phyloP scores from a whole-genome alignment of 2,329 filamentous ascomycete species.

The Westerdykella ornata region DNA sequence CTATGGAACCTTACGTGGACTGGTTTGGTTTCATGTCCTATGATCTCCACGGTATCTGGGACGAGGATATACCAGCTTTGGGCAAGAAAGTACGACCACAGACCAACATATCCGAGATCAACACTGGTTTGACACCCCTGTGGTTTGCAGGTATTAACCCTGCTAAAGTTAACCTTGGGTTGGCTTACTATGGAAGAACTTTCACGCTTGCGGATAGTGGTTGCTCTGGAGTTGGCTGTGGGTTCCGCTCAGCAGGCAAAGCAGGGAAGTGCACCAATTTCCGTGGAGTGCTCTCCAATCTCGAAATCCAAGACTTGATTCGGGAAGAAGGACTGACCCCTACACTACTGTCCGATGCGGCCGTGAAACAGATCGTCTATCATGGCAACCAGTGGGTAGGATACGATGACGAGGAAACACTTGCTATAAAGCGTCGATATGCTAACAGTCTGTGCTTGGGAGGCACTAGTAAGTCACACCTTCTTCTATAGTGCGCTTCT shows the following conservation, averaged over 20 bases:
- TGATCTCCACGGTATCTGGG: conserved; percentile 39
- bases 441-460: conserved; percentile 23
- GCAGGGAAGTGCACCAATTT: conserved; percentile 18
- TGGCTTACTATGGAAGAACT: conserved; percentile 42
- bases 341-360: conserved; percentile 17
- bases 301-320: conserved; percentile 33
- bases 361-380: conserved; percentile 30
- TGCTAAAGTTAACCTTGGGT: conserved; percentile 39
- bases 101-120: conserved; percentile 45
- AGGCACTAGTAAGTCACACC: too few species aligned
- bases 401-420: conserved; percentile 36
- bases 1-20: conserved; percentile 35
- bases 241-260: conserved; percentile 6
- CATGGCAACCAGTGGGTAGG: conserved; percentile 34
- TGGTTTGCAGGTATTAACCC: conserved; percentile 43
- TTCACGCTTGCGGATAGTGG: conserved; percentile 20
- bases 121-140: conserved; percentile 36
- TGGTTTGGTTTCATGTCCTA: conserved; percentile 17
- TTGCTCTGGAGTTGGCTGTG: conserved; percentile 12
- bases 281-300: conserved; percentile 25
- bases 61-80: conserved; percentile 28
- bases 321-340: conserved; percentile 14
- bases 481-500: too few species aligned
- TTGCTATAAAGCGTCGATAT: conserved; percentile 43
- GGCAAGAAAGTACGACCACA: conserved; percentile 26